A percentile compares a stretch with the other conserved stretches of the same genome.
Evolutionary conservation across 2,329 filamentous ascomycete species (phyloP).

Genomic region (Beauveria medogensis): DNA sequence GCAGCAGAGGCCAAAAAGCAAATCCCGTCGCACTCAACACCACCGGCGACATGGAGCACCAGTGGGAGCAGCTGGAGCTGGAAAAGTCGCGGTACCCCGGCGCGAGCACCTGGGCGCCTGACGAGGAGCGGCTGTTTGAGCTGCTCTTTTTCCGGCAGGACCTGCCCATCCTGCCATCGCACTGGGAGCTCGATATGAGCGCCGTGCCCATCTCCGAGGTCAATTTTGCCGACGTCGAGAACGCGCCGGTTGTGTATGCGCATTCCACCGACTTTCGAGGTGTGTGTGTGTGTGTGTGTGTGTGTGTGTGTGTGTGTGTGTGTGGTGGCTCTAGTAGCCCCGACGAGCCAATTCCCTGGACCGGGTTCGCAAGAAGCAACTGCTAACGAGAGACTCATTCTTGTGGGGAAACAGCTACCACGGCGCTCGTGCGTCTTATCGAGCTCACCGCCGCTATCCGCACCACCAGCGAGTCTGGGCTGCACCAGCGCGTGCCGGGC

Average conservation of each 20-base stretch:
- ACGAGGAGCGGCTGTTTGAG: slow-evolving; percentile 38
- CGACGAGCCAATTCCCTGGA: no score
- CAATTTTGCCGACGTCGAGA: slow-evolving; percentile 26
- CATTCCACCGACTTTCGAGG: slow-evolving; percentile 29
- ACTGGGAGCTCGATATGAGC: slow-evolving; percentile 34
- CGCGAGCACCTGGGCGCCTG: slow-evolving; percentile 41
- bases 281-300: slow-evolving; percentile 12
- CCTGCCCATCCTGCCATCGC: slow-evolving; percentile 30
- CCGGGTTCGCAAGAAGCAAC: not conserved
- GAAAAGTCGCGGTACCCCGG: slow-evolving; percentile 35
- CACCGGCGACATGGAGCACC: slow-evolving; percentile 24
- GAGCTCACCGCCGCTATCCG: slow-evolving; percentile 31
- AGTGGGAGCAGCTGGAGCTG: slow-evolving; percentile 31
- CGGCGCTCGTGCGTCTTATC: slow-evolving; percentile 29
- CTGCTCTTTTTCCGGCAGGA: slow-evolving; percentile 34
- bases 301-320: no score
- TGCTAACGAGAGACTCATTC: not conserved
- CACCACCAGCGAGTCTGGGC: slow-evolving; percentile 27
- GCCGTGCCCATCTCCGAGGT: slow-evolving; percentile 30
- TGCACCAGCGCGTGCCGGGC: slow-evolving; percentile 22
- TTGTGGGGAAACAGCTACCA: slow-evolving; percentile 27
- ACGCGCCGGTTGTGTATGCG: slow-evolving; percentile 30
- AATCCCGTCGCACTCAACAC: not conserved
- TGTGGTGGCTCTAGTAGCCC: no score
- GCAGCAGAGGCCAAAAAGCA: not conserved